These are phyloP conservation scores for Fusarium sp. DNA, from an alignment of 2,329 filamentous ascomycete species.

Conservation along the genomic window DNA sequence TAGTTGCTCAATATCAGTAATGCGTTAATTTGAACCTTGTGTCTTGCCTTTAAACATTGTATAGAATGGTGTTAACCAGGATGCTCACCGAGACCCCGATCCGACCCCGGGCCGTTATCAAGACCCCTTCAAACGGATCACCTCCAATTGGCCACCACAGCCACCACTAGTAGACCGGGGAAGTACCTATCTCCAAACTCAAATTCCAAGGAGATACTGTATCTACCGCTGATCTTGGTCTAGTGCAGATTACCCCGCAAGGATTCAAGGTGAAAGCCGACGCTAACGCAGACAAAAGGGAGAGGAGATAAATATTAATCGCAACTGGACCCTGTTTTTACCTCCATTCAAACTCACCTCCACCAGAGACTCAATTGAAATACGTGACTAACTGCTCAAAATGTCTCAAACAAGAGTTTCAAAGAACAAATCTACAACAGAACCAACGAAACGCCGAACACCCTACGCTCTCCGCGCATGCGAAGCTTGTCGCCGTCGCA, in stretches of 20 bases:
- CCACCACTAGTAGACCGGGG: too few relatives aligned
- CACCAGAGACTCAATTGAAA: too few relatives aligned
- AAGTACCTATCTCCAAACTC: not conserved
- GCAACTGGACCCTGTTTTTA: not conserved
- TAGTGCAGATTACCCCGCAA: slow-evolving; percentile 22
- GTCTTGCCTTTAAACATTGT: not conserved
- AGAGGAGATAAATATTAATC: not conserved
- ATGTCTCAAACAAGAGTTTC: slow-evolving; percentile 18
- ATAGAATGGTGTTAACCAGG: not conserved
- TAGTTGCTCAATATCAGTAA: not conserved
- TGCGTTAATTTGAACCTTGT: not conserved
- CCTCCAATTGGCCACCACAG: not conserved
- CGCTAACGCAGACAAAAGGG: slow-evolving; percentile 5
- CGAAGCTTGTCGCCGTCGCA: slow-evolving; percentile 23
- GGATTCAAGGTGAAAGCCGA: not conserved
- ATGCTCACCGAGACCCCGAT: not conserved
- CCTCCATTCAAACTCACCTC: not conserved
- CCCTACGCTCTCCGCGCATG: slow-evolving; percentile 25
- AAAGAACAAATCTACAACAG: slow-evolving; percentile 13
- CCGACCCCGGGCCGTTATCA: slow-evolving; percentile 2
- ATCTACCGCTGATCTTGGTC: slow-evolving; percentile 1
- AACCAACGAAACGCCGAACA: slow-evolving; percentile 13
- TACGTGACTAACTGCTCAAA: accelerated
- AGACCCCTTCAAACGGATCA: not conserved
- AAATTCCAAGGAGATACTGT: too few relatives aligned